Conservation (phyloP, 208 protist genomes). For the Trypanosoma congolense region DNA sequence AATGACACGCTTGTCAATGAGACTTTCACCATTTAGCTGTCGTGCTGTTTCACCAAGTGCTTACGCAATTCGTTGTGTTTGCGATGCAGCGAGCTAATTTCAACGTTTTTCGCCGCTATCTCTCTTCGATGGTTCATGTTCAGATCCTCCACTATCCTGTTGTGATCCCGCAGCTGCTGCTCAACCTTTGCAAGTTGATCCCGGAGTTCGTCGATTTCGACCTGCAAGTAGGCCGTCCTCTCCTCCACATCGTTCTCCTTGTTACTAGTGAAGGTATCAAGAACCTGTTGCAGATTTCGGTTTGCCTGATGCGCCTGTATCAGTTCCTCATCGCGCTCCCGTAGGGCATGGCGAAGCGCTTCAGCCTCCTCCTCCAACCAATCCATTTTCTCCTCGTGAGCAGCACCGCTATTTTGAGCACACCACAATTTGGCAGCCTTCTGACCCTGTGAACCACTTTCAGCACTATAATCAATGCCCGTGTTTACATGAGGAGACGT, state of each 20-base stretch:
- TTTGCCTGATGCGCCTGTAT: slow-evolving; percentile 18
- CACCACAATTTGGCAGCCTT: neutral
- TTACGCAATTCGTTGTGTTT: slow-evolving; percentile 73
- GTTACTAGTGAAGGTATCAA: slow-evolving; percentile 34
- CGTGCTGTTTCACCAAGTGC: slow-evolving; percentile 53
- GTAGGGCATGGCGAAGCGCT: slow-evolving; percentile 24
- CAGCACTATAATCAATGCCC: neutral
- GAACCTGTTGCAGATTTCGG: slow-evolving; percentile 37
- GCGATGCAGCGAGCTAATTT: slow-evolving; percentile 59
- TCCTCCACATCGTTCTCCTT: slow-evolving; percentile 32
- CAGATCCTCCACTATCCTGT: slow-evolving; percentile 16
- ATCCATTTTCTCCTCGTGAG: slow-evolving; percentile 2
- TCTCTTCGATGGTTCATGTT: slow-evolving; percentile 16
- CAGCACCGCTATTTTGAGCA: neutral
- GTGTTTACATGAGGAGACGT: neutral
- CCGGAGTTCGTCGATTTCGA: slow-evolving; percentile 45
- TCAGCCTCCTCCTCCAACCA: slow-evolving; percentile 39
- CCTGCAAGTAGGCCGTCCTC: slow-evolving; percentile 30
- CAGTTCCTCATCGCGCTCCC: slow-evolving; percentile 46
- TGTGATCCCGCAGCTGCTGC: slow-evolving; percentile 25
- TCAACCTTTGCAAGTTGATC: slow-evolving; percentile 22
- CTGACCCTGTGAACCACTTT: neutral
- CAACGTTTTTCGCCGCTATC: slow-evolving; percentile 51
- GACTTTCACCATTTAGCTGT: slow-evolving; percentile 52
- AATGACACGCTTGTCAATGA: slow-evolving; percentile 79